Evolutionary conservation across 306 rosid genomes (phyloP).

Genomic region (Betula pendula): DNA sequence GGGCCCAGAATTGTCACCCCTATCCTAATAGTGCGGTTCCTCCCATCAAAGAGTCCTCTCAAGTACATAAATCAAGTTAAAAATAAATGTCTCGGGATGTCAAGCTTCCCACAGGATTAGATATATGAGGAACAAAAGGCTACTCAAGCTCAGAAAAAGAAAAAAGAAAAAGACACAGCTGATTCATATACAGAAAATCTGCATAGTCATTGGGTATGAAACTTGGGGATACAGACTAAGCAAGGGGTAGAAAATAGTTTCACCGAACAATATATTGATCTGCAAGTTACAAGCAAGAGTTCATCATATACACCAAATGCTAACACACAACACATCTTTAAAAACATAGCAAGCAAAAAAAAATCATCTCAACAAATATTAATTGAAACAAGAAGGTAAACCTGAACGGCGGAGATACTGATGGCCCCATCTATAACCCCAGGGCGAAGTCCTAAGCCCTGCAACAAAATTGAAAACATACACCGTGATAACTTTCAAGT

Average conservation of each 20-base stretch:
- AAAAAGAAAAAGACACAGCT: constrained; percentile 1
- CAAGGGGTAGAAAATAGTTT: background rate
- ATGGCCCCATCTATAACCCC: constrained; percentile 92
- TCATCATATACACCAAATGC: background rate
- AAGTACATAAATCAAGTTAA: background rate
- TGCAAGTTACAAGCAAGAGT: background rate
- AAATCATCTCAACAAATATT: background rate
- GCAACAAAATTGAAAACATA: constrained; percentile 24
- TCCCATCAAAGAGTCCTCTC: background rate
- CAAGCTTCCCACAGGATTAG: background rate
- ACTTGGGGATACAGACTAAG: background rate
- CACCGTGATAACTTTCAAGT: background rate
- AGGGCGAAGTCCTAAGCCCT: constrained; percentile 93
- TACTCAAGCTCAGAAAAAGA: background rate
- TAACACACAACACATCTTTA: background rate
- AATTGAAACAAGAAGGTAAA: constrained; percentile 25
- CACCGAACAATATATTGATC: background rate
- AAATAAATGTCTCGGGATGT: background rate
- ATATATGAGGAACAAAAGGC: background rate
- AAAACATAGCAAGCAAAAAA: constrained; percentile 3
- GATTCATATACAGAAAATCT: background rate
- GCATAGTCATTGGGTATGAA: background rate
- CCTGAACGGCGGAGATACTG: constrained; percentile 97
- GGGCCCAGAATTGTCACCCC: background rate
- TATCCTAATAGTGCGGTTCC: background rate